phyloP scores from a whole-genome alignment of 345 rosid species.

The Citrus trifoliata region DNA sequence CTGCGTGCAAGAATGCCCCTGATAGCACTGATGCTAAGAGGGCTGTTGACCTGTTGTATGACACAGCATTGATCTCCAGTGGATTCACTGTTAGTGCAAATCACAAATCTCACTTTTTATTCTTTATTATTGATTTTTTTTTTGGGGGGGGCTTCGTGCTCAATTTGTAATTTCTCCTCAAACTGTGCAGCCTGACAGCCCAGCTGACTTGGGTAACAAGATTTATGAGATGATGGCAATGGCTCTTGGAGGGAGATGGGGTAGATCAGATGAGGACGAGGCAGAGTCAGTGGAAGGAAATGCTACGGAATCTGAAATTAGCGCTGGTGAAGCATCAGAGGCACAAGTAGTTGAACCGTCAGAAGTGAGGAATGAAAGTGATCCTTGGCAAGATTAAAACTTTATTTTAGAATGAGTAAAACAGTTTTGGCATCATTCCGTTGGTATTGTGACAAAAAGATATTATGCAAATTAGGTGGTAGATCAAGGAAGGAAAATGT shows the following conservation, averaged over 20 bases:
- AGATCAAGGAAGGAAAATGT: background rate
- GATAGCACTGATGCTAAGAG: conserved; percentile 81
- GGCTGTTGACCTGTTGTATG: conserved; percentile 87
- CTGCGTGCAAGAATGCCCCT: conserved; percentile 91
- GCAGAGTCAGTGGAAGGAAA: conserved; percentile 23
- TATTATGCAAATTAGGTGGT: background rate
- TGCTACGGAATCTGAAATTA: conserved; percentile 26
- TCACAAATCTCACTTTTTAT: background rate
- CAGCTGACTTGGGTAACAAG: conserved; percentile 90
- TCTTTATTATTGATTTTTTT: background rate
- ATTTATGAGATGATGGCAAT: conserved; percentile 97
- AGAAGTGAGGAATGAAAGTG: conserved; percentile 79
- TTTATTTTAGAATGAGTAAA: background rate
- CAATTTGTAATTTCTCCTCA: background rate
- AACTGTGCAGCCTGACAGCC: conserved; percentile 85
- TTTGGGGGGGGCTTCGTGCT: background rate
- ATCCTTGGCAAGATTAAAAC: conserved; percentile 75
- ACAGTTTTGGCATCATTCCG: background rate
- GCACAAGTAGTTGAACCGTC: conserved; percentile 84
- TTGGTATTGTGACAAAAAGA: background rate
- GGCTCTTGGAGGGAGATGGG: conserved; percentile 99
- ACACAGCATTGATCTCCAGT: conserved; percentile 91
- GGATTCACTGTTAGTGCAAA: conserved; percentile 76
- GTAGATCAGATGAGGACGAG: conserved; percentile 55
- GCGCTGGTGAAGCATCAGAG: conserved; percentile 29